phyloP scores from a whole-genome alignment of 805 yeast genomes.

The Clavispora vitiphila region DNA sequence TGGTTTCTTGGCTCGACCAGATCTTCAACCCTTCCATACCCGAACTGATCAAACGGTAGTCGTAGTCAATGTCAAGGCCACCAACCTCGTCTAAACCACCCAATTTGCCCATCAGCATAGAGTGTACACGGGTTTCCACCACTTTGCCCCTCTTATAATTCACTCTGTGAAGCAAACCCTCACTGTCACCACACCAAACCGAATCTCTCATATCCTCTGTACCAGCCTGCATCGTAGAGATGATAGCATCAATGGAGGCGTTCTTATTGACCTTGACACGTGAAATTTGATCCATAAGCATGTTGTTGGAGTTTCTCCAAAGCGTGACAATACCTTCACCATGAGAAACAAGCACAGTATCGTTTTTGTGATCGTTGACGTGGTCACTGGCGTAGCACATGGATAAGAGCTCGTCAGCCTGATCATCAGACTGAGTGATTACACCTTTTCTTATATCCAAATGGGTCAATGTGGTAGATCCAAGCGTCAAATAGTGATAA shows the following conservation, averaged over 20 bases:
- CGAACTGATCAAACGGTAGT: conserved; percentile 73
- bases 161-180: conserved; percentile 66
- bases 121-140: conserved; percentile 62
- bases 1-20: conserved; percentile 48
- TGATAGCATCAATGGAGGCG: conserved; percentile 69
- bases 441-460: conserved; percentile 75
- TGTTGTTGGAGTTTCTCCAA: conserved; percentile 74
- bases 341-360: conserved; percentile 74
- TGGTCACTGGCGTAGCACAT: conserved; percentile 61
- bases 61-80: conserved; percentile 70
- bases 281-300: conserved; percentile 70
- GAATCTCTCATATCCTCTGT: conserved; percentile 42
- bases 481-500: conserved; percentile 74
- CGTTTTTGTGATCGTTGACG: conserved; percentile 44
- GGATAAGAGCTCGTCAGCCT: conserved; percentile 85
- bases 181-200: conserved; percentile 76
- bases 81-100: conserved; percentile 66
- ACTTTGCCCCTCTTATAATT: conserved; percentile 61
- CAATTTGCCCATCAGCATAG: conserved; percentile 31
- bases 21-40: conserved; percentile 79
- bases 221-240: conserved; percentile 51
- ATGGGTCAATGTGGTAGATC: conserved; percentile 75
- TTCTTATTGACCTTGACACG: conserved; percentile 65
- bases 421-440: conserved; percentile 71
- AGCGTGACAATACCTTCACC: conserved; percentile 85